Evolutionary conservation across 2,329 filamentous ascomycete genomes (phyloP).

Genomic region (Plenodomus tracheiphilus): DNA sequence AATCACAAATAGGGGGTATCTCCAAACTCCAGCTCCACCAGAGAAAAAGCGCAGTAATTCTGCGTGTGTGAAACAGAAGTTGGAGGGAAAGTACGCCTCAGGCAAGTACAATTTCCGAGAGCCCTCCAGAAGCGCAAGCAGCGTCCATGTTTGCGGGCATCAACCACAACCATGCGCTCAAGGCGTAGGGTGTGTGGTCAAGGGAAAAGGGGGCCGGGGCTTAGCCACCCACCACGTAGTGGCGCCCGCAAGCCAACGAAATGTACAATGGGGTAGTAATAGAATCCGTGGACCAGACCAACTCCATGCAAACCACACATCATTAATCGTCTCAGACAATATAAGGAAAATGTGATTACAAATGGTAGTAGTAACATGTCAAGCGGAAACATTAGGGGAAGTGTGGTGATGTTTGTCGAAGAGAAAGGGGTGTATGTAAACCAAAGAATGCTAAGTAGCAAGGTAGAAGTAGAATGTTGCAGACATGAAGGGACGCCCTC

Average conservation of each 20-base stretch:
- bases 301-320: slow-evolving; percentile 13
- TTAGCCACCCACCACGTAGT: background rate
- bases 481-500: slow-evolving; percentile 20
- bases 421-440: slow-evolving; percentile 7
- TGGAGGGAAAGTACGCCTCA: slow-evolving; percentile 8
- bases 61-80: slow-evolving; percentile 9
- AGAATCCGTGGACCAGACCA: slow-evolving; percentile 6
- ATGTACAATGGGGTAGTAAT: slow-evolving; percentile 1
- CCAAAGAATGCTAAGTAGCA: slow-evolving; percentile 12
- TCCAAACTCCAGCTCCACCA: slow-evolving; percentile 48
- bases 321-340: slow-evolving; percentile 36
- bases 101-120: slow-evolving; percentile 9
- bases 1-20: slow-evolving; percentile 36
- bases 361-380: slow-evolving; percentile 17
- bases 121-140: slow-evolving; percentile 13
- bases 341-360: slow-evolving; percentile 29
- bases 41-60: slow-evolving; percentile 26
- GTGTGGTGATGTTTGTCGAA: slow-evolving; percentile 13
- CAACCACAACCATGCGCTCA: slow-evolving; percentile 1
- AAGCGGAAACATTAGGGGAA: slow-evolving; percentile 20
- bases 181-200: background rate
- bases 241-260: slow-evolving; percentile 2
- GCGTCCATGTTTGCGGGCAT: slow-evolving; percentile 18
- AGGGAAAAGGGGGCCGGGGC: background rate
- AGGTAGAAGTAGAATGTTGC: slow-evolving; percentile 9